Conservation (phyloP, 2,329 filamentous ascomycete species). For the Neurospora crassa region DNA sequence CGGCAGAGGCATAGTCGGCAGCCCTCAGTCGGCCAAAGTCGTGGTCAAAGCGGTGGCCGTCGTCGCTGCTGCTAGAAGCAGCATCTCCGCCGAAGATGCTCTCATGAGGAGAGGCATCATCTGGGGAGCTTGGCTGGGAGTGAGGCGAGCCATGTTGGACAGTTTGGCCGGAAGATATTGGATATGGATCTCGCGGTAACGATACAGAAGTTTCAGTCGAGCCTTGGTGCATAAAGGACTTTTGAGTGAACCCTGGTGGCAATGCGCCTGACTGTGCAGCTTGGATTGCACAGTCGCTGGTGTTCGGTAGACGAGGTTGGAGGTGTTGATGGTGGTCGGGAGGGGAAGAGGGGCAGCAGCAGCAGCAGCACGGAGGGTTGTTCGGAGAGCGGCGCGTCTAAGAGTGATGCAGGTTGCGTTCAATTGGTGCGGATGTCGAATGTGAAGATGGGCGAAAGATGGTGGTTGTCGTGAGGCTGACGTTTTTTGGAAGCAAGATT, state of each 20-base stretch:
- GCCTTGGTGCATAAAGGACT: slow-evolving; percentile 57
- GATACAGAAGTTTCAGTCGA: slow-evolving; percentile 32
- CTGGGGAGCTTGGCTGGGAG: slow-evolving; percentile 29
- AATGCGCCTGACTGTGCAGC: slow-evolving; percentile 39
- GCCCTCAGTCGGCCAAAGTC: slow-evolving; percentile 44
- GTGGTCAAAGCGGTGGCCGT: slow-evolving; percentile 37
- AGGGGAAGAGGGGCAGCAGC: not conserved
- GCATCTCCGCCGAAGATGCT: slow-evolving; percentile 20
- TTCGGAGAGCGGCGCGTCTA: not conserved
- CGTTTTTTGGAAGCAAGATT: not conserved
- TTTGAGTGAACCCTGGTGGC: slow-evolving; percentile 25
- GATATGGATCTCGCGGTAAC: not conserved
- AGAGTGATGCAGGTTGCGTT: not conserved
- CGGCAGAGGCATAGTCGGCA: slow-evolving; percentile 20
- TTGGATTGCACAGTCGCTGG: slow-evolving; percentile 40
- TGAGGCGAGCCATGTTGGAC: slow-evolving; percentile 50
- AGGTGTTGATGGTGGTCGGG: slow-evolving; percentile 2
- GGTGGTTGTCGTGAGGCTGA: slow-evolving; percentile 3
- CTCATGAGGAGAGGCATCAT: slow-evolving; percentile 28
- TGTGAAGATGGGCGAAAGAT: not conserved
- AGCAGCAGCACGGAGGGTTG: not conserved
- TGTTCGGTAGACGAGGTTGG: not conserved
- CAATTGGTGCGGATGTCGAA: not conserved
- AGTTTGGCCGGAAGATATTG: slow-evolving; percentile 19
- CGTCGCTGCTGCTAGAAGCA: slow-evolving; percentile 25